Conservation (phyloP, 2,329 filamentous ascomycete species). For the Colletotrichum shisoi region DNA sequence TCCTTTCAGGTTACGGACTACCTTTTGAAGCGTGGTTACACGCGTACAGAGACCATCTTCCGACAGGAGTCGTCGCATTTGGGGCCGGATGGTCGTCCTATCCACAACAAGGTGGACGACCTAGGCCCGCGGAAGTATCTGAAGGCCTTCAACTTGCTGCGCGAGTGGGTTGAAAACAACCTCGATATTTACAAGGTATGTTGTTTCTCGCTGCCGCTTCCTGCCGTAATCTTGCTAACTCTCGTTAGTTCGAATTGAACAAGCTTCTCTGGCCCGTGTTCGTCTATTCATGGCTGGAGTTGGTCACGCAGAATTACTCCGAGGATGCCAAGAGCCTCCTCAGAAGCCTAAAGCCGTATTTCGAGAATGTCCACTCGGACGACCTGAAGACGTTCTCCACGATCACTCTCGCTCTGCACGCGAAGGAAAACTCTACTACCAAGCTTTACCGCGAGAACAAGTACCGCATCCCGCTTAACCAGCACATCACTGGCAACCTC, state of each 20-base stretch:
- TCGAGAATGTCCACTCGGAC: slow-evolving; percentile 80
- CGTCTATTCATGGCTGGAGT: slow-evolving; percentile 87
- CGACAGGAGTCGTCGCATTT: slow-evolving; percentile 87
- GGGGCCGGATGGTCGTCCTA: slow-evolving; percentile 80
- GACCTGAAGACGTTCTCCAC: slow-evolving; percentile 79
- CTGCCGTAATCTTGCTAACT: slow-evolving; percentile 37
- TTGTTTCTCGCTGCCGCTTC: slow-evolving; percentile 5
- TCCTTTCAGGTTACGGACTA: slow-evolving; percentile 80
- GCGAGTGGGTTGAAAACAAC: slow-evolving; percentile 87
- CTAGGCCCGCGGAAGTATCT: slow-evolving; percentile 78
- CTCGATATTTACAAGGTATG: slow-evolving; percentile 89
- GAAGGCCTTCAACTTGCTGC: slow-evolving; percentile 76
- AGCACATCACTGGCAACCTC: slow-evolving; percentile 80
- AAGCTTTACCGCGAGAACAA: slow-evolving; percentile 85
- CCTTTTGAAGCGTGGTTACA: slow-evolving; percentile 93
- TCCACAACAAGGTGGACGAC: slow-evolving; percentile 71
- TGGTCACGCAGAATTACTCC: slow-evolving; percentile 75
- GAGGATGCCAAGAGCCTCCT: slow-evolving; percentile 79
- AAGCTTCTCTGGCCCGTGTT: slow-evolving; percentile 93
- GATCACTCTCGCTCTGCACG: slow-evolving; percentile 78
- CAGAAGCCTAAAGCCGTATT: slow-evolving; percentile 69
- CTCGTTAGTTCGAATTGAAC: slow-evolving; percentile 76
- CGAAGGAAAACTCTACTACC: slow-evolving; percentile 77
- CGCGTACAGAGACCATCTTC: slow-evolving; percentile 88
- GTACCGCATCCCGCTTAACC: slow-evolving; percentile 89